Base-by-base conservation (phyloP, 192 early-diverging fungal species). In the Backusella australiensis region DNA sequence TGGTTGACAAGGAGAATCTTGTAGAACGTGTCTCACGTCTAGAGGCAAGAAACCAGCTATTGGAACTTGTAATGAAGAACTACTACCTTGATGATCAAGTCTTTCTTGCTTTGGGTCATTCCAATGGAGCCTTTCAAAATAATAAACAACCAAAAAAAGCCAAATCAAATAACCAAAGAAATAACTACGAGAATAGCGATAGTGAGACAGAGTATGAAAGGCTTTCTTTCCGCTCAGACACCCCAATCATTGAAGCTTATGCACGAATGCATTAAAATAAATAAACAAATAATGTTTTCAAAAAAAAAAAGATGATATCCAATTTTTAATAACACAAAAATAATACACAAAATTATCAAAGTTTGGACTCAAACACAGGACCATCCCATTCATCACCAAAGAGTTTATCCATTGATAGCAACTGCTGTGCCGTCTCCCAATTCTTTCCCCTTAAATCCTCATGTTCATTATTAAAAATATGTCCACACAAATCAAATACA, bases 401-500 rank as follows among this genome's bases (percentile, higher is more conserved):
- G 26, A 49, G 41, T 49, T 29, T 49, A 71, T 71, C 70, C 44
- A 71, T 17, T 32, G 35, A 19, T 34, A 71, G 34, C 12, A 71
- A 19, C n/a, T 71, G 70, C n/a, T 71, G 21, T 32, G 70, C 70
- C 1, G 70, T 71, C 6, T 72, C 29, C 72, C 73, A 79, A 34
- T 70, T 49, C 11, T 8, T 63, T 63, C 29, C 29, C 4, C 23
- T 23, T 63, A 63, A 12, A 15, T 29, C 26, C n/a, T 29, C 23
- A 63, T 63, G 29, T 3, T 63, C 56, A 29, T 63, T 29, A 11
- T 23, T 63, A 4, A 77, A 39, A 46, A 42, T 46, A 67, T 80
- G 79, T 1, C 74, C 75, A 69, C 79, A 80, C 2, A 76, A 19
- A 35, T 63, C 69, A 29, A 76, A 56, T 23, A 80, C 71, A 19